phyloP scores from a whole-genome alignment of 2,329 filamentous ascomycete genomes.

The Fusarium brachygibbosum region DNA sequence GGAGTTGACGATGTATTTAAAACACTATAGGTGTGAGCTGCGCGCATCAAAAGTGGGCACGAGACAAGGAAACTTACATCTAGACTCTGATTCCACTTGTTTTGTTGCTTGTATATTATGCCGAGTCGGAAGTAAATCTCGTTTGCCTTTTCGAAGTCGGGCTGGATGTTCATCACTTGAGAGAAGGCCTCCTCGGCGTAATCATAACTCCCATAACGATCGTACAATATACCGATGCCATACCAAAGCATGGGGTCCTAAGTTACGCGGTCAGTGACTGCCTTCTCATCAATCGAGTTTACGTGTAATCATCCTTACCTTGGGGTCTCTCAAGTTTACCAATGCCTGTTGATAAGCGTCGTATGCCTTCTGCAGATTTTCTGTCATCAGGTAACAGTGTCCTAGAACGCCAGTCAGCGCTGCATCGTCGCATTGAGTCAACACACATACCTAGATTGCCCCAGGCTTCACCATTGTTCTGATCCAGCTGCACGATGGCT shows the following conservation, averaged over 20 bases:
- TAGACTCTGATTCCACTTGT: conserved; percentile 91
- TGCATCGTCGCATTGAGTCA: conserved; percentile 14
- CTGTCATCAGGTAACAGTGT: conserved; percentile 99
- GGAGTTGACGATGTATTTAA: conserved; percentile 96
- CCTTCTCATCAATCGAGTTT: background rate
- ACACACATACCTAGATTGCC: conserved; percentile 82
- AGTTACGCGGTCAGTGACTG: conserved; percentile 23
- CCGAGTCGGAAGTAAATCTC: conserved; percentile 98
- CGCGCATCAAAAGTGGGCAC: background rate
- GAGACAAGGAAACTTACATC: conserved; percentile 72
- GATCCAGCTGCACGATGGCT: conserved; percentile 90
- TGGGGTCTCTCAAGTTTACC: conserved; percentile 92
- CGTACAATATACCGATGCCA: conserved; percentile 96
- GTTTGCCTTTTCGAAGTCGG: conserved; percentile 97
- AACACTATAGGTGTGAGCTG: conserved; percentile 73
- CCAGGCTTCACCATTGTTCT: conserved; percentile 94
- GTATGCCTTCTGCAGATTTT: conserved; percentile 96
- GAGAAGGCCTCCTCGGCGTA: conserved; percentile 98
- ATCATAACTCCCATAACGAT: conserved; percentile 94
- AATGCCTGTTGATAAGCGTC: conserved; percentile 95
- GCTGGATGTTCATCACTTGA: conserved; percentile 98
- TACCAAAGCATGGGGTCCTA: conserved; percentile 99
- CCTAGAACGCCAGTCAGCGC: conserved; percentile 64
- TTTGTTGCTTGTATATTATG: conserved; percentile 99
- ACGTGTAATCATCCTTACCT: conserved; percentile 68